phyloP scores from a whole-genome alignment of 257 asterid species.

The Nicotiana tabacum region DNA sequence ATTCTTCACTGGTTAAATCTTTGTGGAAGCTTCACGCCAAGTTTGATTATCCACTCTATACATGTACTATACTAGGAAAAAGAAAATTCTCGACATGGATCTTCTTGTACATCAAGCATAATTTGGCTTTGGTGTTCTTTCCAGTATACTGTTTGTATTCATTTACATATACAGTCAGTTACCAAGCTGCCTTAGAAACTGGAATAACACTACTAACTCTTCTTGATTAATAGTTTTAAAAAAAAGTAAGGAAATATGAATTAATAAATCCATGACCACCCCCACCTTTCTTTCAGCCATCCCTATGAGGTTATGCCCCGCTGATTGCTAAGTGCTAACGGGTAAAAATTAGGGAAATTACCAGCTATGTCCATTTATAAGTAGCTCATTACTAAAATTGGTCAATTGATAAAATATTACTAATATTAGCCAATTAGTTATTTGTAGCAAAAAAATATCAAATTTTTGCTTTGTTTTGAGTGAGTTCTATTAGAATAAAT shows the following conservation, averaged over 20 bases:
- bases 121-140: neutral
- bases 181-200: neutral
- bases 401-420: too few relatives aligned
- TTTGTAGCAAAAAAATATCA: too few relatives aligned
- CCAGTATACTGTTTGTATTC: neutral
- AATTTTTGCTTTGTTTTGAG: too few relatives aligned
- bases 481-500: too few relatives aligned
- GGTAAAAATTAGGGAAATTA: too few relatives aligned
- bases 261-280: too few relatives aligned
- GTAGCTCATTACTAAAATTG: too few relatives aligned
- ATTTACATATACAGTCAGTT: neutral
- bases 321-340: too few relatives aligned
- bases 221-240: neutral
- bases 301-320: too few relatives aligned
- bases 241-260: neutral
- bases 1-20: slow-evolving; percentile 68
- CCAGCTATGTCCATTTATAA: too few relatives aligned
- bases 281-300: too few relatives aligned
- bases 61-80: neutral
- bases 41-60: neutral
- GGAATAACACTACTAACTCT: neutral
- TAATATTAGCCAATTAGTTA: too few relatives aligned
- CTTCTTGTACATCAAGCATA: neutral
- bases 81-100: neutral
- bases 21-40: neutral